Conservation (phyloP, 441 rosid species). For the Codiaeum variegatum region DNA sequence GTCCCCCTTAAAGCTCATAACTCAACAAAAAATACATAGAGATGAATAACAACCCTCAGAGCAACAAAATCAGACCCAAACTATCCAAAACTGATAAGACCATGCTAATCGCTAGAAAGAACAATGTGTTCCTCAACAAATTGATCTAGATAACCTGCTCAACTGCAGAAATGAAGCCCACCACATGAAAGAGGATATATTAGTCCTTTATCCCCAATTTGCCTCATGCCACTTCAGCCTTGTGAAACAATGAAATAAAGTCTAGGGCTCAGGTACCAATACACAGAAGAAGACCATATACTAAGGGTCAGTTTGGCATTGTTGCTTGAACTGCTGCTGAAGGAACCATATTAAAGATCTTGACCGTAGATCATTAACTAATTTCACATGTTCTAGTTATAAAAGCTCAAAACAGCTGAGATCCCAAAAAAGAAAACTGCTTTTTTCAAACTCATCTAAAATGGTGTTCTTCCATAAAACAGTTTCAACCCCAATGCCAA, state of each 20-base stretch:
- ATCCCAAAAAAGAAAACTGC: neutral
- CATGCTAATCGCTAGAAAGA: neutral
- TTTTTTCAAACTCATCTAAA: too few relatives aligned
- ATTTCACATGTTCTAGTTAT: too few relatives aligned
- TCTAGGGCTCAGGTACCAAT: neutral
- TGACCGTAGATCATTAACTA: too few relatives aligned
- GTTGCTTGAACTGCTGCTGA: too few relatives aligned
- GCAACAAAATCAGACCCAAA: neutral
- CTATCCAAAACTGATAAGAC: neutral
- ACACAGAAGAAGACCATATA: neutral
- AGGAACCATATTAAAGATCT: too few relatives aligned
- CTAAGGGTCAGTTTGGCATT: neutral
- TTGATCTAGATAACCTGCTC: neutral
- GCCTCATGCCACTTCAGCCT: neutral
- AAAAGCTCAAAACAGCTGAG: too few relatives aligned
- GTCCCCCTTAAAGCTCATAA: neutral
- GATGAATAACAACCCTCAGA: neutral
- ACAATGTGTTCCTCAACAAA: neutral
- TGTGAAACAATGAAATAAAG: neutral
- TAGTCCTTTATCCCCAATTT: neutral
- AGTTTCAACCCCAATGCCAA: too few relatives aligned
- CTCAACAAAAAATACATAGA: neutral
- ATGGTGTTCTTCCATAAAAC: too few relatives aligned
- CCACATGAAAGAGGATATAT: neutral
- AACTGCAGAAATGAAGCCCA: neutral